Percentiles rank a stretch among this genome's conserved stretches.
These are phyloP conservation scores for Mortierella alpina DNA, from an alignment of 192 early-diverging fungal species.

Conservation along the genomic window DNA sequence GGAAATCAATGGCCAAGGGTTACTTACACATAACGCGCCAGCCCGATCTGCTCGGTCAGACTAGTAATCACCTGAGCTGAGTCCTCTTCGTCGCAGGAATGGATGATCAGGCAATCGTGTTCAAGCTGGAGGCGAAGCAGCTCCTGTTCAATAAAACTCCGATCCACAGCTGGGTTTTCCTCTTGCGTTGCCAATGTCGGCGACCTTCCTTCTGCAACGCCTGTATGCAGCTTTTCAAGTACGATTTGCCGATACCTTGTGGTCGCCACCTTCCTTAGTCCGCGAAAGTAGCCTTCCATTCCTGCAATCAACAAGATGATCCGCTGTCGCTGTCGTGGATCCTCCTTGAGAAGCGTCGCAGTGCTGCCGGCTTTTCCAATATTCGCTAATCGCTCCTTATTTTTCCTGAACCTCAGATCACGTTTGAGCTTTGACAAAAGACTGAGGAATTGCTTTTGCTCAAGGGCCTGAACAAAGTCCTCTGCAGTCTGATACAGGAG, in stretches of 20 bases:
- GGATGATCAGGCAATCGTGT: slow-evolving; percentile 47
- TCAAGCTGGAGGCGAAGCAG: slow-evolving; percentile 52
- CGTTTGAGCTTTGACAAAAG: slow-evolving; percentile 25
- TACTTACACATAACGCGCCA: slow-evolving; percentile 53
- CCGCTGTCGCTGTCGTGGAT: slow-evolving; percentile 20
- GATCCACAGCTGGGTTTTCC: neutral
- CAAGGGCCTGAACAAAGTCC: slow-evolving; percentile 24
- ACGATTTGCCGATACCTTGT: slow-evolving; percentile 23
- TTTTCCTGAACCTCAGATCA: slow-evolving; percentile 4
- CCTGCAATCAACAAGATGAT: slow-evolving; percentile 57
- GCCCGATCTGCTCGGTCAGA: slow-evolving; percentile 54
- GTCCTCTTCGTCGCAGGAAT: slow-evolving; percentile 46
- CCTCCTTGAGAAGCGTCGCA: slow-evolving; percentile 6
- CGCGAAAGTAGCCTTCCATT: slow-evolving; percentile 43
- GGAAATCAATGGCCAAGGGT: neutral
- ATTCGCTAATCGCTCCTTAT: slow-evolving; percentile 13
- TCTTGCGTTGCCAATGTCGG: neutral
- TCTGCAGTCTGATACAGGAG: slow-evolving; percentile 34
- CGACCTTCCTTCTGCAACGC: neutral
- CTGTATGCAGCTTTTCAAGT: neutral
- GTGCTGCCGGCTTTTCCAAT: neutral
- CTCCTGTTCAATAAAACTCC: slow-evolving; percentile 35
- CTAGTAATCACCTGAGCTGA: slow-evolving; percentile 38
- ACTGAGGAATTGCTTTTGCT: slow-evolving; percentile 8
- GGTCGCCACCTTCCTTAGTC: slow-evolving; percentile 15